Base-by-base conservation (phyloP, 805 yeast genomes). In the Kregervanrija delftensis region DNA sequence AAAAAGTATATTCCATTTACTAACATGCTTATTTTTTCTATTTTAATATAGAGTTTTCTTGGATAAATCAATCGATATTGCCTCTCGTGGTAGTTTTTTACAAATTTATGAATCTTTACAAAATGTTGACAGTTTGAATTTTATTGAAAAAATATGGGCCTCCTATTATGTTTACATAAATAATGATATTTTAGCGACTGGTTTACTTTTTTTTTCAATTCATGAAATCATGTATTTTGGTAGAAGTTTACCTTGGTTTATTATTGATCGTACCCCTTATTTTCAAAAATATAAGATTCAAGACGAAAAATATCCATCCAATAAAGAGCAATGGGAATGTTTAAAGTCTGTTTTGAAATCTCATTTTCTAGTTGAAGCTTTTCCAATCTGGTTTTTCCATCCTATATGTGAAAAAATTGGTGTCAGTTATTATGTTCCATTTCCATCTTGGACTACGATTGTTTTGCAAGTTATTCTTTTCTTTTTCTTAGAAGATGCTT, bases 341-440 rank as follows among this genome's bases (percentile, higher is more conserved):
- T 72, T 87, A 55, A 85, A 86, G 65, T 71, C 85, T 30, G 97
- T 91, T 31, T 68, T 93, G 45, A 76, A 80, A 40, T 84, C 95
- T 3, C 99, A 91, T 69, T 81, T 89, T 65, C 66, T 91, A 51
- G 95, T 91, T 42, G 99, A 91, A 72, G 96, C 96, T 5, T 72
- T 93, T 49, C 98, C 97, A 45, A 93, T 91, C 54, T 91, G 96
- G 96, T 83, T 89, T 42, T 91, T 91, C 80, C 97, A 91, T 66
- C 96, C 96, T 49, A 68, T 91, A 60, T 87, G 96, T 69, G 79
- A 81, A 58, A 72, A 73, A 56, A 73, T 91, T 50, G 95, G 95
- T 50, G 85, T 93, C 55, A 66, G 81, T 11, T 77, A 79, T 57
- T 70, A 74, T 30, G 95, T 89, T 12, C 97, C 98, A 13, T 89